phyloP scores from a whole-genome alignment of 106 monocot genomes.

The Dactylorhiza incarnata region DNA sequence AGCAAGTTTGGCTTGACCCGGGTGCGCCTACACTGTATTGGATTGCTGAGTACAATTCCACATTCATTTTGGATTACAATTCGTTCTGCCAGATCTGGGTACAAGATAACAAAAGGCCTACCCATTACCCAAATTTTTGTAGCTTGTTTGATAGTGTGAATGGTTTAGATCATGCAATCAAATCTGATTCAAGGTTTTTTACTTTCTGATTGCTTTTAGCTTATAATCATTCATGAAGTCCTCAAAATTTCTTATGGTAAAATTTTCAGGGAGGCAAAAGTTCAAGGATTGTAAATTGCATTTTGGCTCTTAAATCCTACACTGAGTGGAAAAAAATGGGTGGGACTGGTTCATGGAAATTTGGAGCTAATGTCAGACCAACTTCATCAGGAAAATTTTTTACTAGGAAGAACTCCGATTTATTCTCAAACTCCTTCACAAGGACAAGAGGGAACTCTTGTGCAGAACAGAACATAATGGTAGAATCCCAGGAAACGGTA shows the following conservation, averaged over 20 bases:
- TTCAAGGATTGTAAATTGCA: conserved; percentile 64
- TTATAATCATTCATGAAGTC: neutral
- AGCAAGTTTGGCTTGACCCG: too few species aligned
- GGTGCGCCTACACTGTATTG: too few species aligned
- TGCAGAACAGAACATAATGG: neutral
- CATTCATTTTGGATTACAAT: neutral
- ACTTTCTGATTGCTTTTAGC: too few species aligned
- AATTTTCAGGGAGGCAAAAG: conserved; percentile 72
- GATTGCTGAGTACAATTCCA: too few species aligned
- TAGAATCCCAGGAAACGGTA: conserved; percentile 53
- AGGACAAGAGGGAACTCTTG: conserved; percentile 16
- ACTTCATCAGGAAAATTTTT: conserved; percentile 46
- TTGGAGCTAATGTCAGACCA: conserved; percentile 66
- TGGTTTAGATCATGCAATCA: too few species aligned
- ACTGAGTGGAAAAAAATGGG: conserved; percentile 78
- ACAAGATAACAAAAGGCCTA: neutral
- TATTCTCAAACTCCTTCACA: conserved; percentile 32
- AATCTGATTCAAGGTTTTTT: too few species aligned
- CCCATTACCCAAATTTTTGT: neutral
- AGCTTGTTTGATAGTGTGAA: too few species aligned
- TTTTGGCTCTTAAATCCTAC: conserved; percentile 84
- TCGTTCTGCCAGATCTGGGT: neutral
- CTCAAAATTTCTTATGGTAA: neutral
- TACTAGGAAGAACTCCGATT: conserved; percentile 61
- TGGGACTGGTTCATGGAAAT: conserved; percentile 72